Evolutionary conservation across 164 flowering plant species (phyloP), one percentile per base, ranked within the genome.

Genomic region (Euptelea pleiosperma): DNA sequence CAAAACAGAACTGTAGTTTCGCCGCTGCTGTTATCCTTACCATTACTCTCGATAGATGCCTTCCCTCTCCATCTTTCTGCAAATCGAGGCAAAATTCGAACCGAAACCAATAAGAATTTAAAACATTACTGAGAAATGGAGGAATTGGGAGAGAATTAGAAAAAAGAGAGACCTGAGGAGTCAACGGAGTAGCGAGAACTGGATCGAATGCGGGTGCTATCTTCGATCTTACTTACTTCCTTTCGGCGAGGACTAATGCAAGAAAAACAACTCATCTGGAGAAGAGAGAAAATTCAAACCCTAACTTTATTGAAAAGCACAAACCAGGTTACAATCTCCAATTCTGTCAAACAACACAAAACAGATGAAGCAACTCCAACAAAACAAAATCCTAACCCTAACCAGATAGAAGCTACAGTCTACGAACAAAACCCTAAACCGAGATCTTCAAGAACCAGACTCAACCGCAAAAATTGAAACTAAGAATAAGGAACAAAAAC

Each of bases 21-120:
- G 7, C 8, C 19, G 35, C 19, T 3, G 3, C 24, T 33, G 12
- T 19, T 16, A 28, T 45, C 18, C 63, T 64, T 46, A 74, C 71
- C 74, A 47, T 48, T 47, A 35, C 31, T 62, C 29, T 53, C 57
- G 4, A 37, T 43, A 44, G 42, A 29, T 8, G 34, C 30, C 57
- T 56, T 74, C 31, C 65, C 63, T 35, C 57, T 68, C 22, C 71
- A 54, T 59, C 46, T 39, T 15, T 28, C 90, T 75, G 73, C 55
- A 69, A 66, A 52, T 44, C 4, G 25, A 62, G 24, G 24, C 11
- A 31, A 21, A 54, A 55, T 19, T 16, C 12, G 9, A 45, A 52
- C 8, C 26, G 10, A 14, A 31, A 8, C 1, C 28, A 44, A 19
- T 29, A n/a, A 31, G 36, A 49, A 34, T 19, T 10, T 2, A 6